These are phyloP conservation scores for Fusarium sp. DNA, from an alignment of 2,329 filamentous ascomycete genomes.

Conservation along the genomic window DNA sequence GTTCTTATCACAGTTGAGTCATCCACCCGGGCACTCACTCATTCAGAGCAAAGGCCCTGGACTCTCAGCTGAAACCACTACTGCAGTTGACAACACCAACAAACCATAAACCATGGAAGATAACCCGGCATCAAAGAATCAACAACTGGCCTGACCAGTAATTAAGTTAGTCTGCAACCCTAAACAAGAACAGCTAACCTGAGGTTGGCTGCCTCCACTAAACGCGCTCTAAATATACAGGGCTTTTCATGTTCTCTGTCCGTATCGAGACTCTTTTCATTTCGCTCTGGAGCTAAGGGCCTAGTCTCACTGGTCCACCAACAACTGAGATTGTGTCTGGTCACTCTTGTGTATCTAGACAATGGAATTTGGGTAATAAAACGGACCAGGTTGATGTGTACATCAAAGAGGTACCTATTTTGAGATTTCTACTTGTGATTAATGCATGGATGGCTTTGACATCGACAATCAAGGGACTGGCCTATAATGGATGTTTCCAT, in stretches of 20 bases:
- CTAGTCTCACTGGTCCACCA: conserved; percentile 14
- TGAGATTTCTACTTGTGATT: conserved; percentile 6
- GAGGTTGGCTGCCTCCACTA: conserved; percentile 21
- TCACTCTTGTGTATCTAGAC: neutral
- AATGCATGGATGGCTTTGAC: conserved; percentile 17
- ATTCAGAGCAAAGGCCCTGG: neutral
- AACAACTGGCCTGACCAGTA: conserved; percentile 25
- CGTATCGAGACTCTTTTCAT: conserved; percentile 24
- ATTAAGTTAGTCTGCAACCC: conserved; percentile 4
- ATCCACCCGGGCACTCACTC: neutral
- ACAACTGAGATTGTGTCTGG: conserved; percentile 12
- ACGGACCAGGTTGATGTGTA: neutral
- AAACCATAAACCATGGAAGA: conserved; percentile 14
- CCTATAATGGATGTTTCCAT: conserved; percentile 33
- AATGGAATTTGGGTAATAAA: conserved; percentile 6
- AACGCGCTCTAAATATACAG: conserved; percentile 16
- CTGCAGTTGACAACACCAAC: conserved; percentile 29
- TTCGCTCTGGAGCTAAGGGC: conserved; percentile 24
- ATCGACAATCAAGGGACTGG: conserved; percentile 20
- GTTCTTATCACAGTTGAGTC: conserved; percentile 15
- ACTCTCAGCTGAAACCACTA: conserved; percentile 39
- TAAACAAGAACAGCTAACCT: conserved; percentile 8
- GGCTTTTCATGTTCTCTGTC: conserved; percentile 16
- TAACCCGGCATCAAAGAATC: conserved; percentile 6
- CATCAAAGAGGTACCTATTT: neutral